A percentile compares a stretch with the other conserved stretches of the same genome.
Conservation (phyloP, 805 yeast genomes). For the Kockiozyma suomiensis region DNA sequence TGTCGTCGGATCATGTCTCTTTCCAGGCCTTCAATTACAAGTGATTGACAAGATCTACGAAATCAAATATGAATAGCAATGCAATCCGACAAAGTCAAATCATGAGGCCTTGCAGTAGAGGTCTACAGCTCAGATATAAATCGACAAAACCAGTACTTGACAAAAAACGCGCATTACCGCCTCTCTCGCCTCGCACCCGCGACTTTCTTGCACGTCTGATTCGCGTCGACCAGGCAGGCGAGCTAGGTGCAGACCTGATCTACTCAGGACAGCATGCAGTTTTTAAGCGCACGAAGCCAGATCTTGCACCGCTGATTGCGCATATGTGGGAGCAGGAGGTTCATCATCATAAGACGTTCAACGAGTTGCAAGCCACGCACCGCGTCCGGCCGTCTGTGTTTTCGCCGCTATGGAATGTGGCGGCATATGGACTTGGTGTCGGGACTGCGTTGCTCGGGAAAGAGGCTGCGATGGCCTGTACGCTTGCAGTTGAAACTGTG, state of each 20-base stretch:
- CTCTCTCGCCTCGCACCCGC: slow-evolving; percentile 21
- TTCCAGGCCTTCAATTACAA: too few relatives aligned
- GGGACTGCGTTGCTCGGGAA: slow-evolving; percentile 84
- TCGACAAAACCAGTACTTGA: not conserved
- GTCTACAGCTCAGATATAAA: not conserved
- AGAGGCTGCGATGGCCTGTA: slow-evolving; percentile 99
- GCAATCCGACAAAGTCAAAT: too few relatives aligned
- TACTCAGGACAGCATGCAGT: slow-evolving; percentile 88
- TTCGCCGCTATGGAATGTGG: slow-evolving; percentile 91
- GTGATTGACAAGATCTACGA: too few relatives aligned
- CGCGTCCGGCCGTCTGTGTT: slow-evolving; percentile 89
- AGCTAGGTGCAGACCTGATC: slow-evolving; percentile 90
- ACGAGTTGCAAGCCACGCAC: slow-evolving; percentile 68
- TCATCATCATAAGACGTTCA: slow-evolving; percentile 85
- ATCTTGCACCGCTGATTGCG: slow-evolving; percentile 72
- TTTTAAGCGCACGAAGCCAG: slow-evolving; percentile 68
- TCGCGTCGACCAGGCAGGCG: slow-evolving; percentile 98
- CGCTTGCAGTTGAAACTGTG: slow-evolving; percentile 97
- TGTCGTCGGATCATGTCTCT: not conserved
- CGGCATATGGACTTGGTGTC: slow-evolving; percentile 84
- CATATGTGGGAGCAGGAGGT: slow-evolving; percentile 99
- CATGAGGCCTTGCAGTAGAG: not conserved
- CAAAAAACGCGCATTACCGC: slow-evolving; percentile 12
- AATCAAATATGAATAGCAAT: not conserved
- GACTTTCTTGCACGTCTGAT: slow-evolving; percentile 43